Evolutionary conservation across 148 eudicot genomes (phyloP).

Genomic region (Dysphania ambrosioides): DNA sequence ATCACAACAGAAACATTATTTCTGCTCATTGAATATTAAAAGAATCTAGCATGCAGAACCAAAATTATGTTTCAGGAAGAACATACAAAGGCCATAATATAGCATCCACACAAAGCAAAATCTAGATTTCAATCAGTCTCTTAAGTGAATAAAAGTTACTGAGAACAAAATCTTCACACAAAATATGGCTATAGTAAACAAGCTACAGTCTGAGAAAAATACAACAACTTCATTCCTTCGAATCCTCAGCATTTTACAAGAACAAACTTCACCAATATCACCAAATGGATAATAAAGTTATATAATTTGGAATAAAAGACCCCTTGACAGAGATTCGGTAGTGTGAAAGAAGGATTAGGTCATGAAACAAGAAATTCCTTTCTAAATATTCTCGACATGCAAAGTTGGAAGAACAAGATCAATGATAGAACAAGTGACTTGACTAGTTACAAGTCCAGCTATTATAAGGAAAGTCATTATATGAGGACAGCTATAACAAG

Average conservation of each 20-base stretch:
- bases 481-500: too few relatives aligned
- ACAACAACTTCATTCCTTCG: too few relatives aligned
- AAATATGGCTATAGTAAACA: not conserved
- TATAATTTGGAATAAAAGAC: not conserved
- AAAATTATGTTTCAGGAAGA: too few relatives aligned
- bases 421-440: too few relatives aligned
- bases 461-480: too few relatives aligned
- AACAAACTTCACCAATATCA: not conserved
- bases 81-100: too few relatives aligned
- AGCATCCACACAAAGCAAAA: not conserved
- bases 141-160: not conserved
- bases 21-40: too few relatives aligned
- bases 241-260: not conserved
- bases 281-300: not conserved
- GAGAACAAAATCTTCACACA: not conserved
- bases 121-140: not conserved
- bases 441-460: too few relatives aligned
- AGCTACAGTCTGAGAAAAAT: too few relatives aligned
- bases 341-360: not conserved
- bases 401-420: too few relatives aligned
- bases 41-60: too few relatives aligned
- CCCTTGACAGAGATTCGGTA: not conserved
- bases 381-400: too few relatives aligned
- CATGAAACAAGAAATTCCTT: not conserved
- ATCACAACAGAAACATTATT: not conserved